Percentiles rank a stretch among this genome's conserved stretches.
Conservation (phyloP, 306 rosid species). For the Dalbergia cochinchinensis region DNA sequence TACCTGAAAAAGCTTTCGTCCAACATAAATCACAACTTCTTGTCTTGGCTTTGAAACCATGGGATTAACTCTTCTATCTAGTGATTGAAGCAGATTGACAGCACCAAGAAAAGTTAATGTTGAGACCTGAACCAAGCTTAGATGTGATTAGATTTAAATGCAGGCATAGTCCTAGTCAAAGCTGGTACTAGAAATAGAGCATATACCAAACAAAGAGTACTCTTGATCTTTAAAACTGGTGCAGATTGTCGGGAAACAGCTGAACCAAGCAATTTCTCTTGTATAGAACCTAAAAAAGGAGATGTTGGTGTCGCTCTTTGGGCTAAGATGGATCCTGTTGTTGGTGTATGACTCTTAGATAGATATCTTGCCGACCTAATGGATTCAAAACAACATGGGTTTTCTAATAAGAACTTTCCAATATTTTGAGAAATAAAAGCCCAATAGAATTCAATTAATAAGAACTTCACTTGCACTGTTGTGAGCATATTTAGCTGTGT, state of each 20-base stretch:
- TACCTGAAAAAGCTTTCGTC: slow-evolving; percentile 87
- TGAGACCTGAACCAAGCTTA: slow-evolving; percentile 61
- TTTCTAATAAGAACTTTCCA: slow-evolving; percentile 25
- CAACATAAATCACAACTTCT: slow-evolving; percentile 71
- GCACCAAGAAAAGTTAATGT: slow-evolving; percentile 66
- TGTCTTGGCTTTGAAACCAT: slow-evolving; percentile 51
- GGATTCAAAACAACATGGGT: slow-evolving; percentile 36
- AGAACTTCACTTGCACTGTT: background rate
- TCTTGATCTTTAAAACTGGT: slow-evolving; percentile 62
- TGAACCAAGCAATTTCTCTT: slow-evolving; percentile 72
- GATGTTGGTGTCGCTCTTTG: slow-evolving; percentile 59
- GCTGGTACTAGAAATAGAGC: slow-evolving; percentile 34
- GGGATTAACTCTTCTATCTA: slow-evolving; percentile 47
- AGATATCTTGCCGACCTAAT: slow-evolving; percentile 89
- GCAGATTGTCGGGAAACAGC: slow-evolving; percentile 52
- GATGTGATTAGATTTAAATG: slow-evolving; percentile 30
- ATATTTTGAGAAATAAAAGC: slow-evolving; percentile 20
- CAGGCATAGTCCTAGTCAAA: slow-evolving; percentile 18
- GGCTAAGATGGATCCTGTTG: slow-evolving; percentile 63
- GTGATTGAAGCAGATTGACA: slow-evolving; percentile 55
- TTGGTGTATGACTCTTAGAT: slow-evolving; percentile 73
- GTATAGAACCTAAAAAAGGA: slow-evolving; percentile 43
- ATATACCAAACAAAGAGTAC: slow-evolving; percentile 71
- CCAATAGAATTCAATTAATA: too few relatives aligned
- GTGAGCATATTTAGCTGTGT: slow-evolving; percentile 22